Evolutionary conservation across 768 basidiomycete species (phyloP), one percentile per base, ranked within the genome.

Genomic region (Tulasnella sp.): DNA sequence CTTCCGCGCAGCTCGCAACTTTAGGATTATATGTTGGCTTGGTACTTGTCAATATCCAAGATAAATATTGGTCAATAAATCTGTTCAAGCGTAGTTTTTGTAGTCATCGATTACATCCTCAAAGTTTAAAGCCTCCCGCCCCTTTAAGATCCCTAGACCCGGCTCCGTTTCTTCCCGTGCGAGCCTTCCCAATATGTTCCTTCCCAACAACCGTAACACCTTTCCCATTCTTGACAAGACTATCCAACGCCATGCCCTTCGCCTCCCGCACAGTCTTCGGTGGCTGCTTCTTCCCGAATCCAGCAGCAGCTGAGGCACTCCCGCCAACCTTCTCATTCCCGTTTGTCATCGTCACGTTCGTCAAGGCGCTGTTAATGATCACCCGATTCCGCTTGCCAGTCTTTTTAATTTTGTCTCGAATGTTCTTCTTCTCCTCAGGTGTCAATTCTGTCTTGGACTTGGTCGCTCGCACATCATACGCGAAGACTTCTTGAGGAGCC

Each of bases 131-230:
- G 34, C 15, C 15, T 15, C 34, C 34, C 5, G 34, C 34, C 34
- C 34, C 34, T 38, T 38, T 38, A 5, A 38, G 34, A 38, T 48
- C 47, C 27, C 21, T n/a, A n/a, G n/a, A 48, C 47, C 47, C n/a
- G 11, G 19, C n/a, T n/a, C n/a, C 47, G 19, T n/a, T 29, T 48
- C 7, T 48, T 48, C 7, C 47, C 47, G 27, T 23, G n/a, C n/a
- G 47, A 23, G 19, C 21, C n/a, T 59, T 59, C 30, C 47, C 58
- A n/a, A 51, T 32, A 59, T 59, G 58, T 32, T 44, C 27, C 19
- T 92, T 94, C 23, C 91, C 92, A 43, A 94, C 79, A 17, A 94
- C 83, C 0, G 90, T 93, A 42, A 93, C 86, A 0, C 92, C 90
- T 68, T 82, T 86, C 1, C 90, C 88, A 29, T 76, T 80, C 68